Conservation (phyloP, 352 stramenopile species). For the Globisporangium barbulae region DNA sequence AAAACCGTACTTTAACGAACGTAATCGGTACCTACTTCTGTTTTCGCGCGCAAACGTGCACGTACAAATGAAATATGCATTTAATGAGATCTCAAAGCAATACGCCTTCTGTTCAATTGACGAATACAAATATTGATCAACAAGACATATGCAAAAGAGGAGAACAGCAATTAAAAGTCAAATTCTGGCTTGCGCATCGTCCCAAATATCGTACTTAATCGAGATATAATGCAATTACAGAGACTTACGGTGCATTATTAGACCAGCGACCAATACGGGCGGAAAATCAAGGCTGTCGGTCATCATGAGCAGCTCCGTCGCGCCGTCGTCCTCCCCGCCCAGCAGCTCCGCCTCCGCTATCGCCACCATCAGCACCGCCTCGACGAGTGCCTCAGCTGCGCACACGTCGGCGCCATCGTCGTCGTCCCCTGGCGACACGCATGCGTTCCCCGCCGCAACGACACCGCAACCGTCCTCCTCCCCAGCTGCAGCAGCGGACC, state of each 20-base stretch:
- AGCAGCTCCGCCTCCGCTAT: neutral
- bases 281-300: neutral
- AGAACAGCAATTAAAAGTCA: neutral
- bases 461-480: neutral
- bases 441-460: neutral
- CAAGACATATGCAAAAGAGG: neutral
- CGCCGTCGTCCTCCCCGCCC: neutral
- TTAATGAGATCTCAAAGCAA: neutral
- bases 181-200: too few relatives aligned
- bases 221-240: neutral
- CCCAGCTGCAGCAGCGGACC: neutral
- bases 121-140: neutral
- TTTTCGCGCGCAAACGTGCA: slow-evolving; percentile 5
- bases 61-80: neutral
- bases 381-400: neutral
- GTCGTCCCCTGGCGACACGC: neutral
- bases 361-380: neutral
- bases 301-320: slow-evolving; percentile 1
- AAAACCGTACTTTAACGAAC: neutral
- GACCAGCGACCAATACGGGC: neutral
- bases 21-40: neutral
- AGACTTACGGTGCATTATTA: neutral
- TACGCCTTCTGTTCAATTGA: neutral
- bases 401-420: neutral
- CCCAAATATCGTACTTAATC: neutral